Base-by-base conservation (phyloP, 73 alveolate species). In the Uronychia setigera region DNA sequence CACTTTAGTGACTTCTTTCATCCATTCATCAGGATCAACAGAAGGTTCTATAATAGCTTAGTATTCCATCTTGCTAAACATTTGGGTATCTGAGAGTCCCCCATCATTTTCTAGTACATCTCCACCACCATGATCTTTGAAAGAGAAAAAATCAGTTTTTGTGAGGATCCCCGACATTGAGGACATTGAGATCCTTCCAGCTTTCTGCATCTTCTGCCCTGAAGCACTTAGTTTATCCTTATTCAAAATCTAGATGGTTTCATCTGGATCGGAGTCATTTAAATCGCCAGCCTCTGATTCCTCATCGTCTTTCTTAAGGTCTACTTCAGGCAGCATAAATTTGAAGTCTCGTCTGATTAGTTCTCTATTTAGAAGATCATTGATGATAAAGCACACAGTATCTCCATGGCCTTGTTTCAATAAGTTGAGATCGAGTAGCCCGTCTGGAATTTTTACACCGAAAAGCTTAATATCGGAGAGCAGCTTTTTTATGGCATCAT, bases 341-440 rank as follows among this genome's bases (percentile, higher is more conserved):
- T 93, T 92, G 80, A 91, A 96, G 80, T 94, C 95, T 77, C 94
- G 86, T 79, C 99, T 87, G 33, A 96, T 94, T 25, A 96, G 96
- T 82, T 96, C 99, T 88, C 95, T 81, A 83, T 96, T 96, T 0
- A 96, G 85, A 28, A 96, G 80, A 83, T 96, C 99, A 88, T 96
- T 95, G 57, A 96, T 80, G 13, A 96, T 86, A 77, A 77, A 92
- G 84, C 99, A 96, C 29, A 92, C 97, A 77, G 91, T 79, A 31
- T 96, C 99, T 79, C 99, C 99, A 80, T 76, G 90, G 59, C 99
- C 99, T 81, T 82, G 81, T 0, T 78, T 30, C 1, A 88, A 76
- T 57, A 86, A 78, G 58, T 26, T 76, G 13, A 31, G 77, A 60
- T 92, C 87, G 32, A 92, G 75, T 35, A 46, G 67, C n/a, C 74